Evolutionary conservation across 164 flowering plant species (phyloP).

Genomic region (Houttuynia cordata): DNA sequence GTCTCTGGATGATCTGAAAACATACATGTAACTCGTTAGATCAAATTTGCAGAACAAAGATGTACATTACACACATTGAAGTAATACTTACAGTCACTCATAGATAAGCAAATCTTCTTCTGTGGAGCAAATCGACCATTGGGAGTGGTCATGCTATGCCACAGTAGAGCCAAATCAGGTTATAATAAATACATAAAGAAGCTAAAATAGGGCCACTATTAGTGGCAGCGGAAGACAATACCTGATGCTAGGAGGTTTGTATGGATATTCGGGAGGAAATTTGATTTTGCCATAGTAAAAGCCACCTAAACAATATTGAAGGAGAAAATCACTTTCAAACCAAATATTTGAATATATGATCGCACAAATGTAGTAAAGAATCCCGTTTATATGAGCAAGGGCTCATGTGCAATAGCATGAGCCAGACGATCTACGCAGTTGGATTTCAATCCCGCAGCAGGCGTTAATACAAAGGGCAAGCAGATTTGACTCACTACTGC

Average conservation of each 20-base stretch:
- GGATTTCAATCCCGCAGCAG: no score
- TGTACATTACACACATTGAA: neutral
- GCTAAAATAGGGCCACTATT: neutral
- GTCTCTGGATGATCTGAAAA: slow-evolving; percentile 90
- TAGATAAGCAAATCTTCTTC: slow-evolving; percentile 86
- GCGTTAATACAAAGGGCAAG: no score
- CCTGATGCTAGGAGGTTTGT: slow-evolving; percentile 93
- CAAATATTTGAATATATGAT: no score
- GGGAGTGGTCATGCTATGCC: slow-evolving; percentile 86
- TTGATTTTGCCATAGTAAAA: slow-evolving; percentile 88
- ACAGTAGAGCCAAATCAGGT: neutral
- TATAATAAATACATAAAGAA: neutral
- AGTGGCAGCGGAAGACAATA: slow-evolving; percentile 10
- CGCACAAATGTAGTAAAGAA: no score
- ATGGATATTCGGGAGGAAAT: slow-evolving; percentile 93
- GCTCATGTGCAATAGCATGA: no score
- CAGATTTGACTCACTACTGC: no score
- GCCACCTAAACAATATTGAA: slow-evolving; percentile 43
- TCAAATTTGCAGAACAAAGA: neutral
- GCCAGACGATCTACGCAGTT: no score
- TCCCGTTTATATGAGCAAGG: no score
- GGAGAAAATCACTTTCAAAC: no score
- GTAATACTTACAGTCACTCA: slow-evolving; percentile 86
- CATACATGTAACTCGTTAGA: neutral
- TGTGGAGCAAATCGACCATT: slow-evolving; percentile 91